Evolutionary conservation across 176 grass and related monocot genomes (phyloP).

Genomic region (Avena eriantha): DNA sequence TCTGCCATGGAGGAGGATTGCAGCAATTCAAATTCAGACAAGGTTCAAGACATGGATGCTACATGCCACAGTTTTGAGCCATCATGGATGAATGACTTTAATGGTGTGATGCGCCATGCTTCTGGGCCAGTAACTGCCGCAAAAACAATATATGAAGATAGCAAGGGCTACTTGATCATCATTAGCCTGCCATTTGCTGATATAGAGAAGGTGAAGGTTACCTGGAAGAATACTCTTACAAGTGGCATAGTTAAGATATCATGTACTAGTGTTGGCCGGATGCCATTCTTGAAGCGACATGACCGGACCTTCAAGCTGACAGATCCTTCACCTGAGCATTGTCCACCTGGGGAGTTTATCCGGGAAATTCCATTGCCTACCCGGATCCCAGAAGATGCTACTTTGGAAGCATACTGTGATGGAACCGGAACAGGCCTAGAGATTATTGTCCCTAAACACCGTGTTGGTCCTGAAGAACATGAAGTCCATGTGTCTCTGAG

Average conservation of each 20-base stretch:
- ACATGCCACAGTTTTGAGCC: conserved; percentile 54
- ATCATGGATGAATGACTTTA: conserved; percentile 82
- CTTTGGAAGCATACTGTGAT: conserved; percentile 83
- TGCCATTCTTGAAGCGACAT: conserved; percentile 79
- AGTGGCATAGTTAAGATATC: conserved; percentile 86
- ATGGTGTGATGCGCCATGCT: conserved; percentile 83
- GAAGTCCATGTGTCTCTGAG: conserved; percentile 92
- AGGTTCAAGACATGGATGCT: conserved; percentile 59
- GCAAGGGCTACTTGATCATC: conserved; percentile 87
- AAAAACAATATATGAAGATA: conserved; percentile 94
- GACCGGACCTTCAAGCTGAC: conserved; percentile 84
- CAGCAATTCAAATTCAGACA: conserved; percentile 75
- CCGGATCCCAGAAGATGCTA: conserved; percentile 90
- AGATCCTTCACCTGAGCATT: conserved; percentile 87
- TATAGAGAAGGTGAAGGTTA: conserved; percentile 87
- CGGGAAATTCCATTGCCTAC: conserved; percentile 81
- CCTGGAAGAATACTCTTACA: conserved; percentile 89
- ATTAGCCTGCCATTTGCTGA: conserved; percentile 87
- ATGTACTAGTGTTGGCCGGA: conserved; percentile 64
- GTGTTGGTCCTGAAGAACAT: conserved; percentile 93
- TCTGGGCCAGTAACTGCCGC: conserved; percentile 84
- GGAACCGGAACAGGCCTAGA: conserved; percentile 80
- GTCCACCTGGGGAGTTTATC: conserved; percentile 90
- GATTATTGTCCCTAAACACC: conserved; percentile 87
- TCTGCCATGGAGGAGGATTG: conserved; percentile 79